These are phyloP conservation scores for Salix arbutifolia DNA, from an alignment of 345 rosid species.

Conservation along the genomic window DNA sequence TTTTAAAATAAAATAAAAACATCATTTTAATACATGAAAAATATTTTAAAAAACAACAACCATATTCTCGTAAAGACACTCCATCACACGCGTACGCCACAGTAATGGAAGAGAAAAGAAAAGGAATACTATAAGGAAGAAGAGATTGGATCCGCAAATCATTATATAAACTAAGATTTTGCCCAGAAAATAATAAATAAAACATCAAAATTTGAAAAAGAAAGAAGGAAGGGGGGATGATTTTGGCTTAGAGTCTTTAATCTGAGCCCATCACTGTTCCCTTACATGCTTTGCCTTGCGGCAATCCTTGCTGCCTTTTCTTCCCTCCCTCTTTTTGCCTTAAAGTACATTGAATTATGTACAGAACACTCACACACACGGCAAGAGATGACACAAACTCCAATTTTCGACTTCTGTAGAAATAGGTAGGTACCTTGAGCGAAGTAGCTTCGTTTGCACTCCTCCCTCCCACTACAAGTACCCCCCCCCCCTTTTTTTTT, in stretches of 20 bases:
- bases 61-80: too few relatives aligned
- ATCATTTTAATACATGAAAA: too few relatives aligned
- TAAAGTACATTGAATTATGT: constrained; percentile 17
- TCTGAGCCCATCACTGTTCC: neutral
- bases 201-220: neutral
- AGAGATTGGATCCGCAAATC: neutral
- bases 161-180: neutral
- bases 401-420: neutral
- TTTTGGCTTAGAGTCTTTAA: neutral
- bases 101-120: too few relatives aligned
- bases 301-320: neutral
- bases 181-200: neutral
- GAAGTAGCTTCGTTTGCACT: constrained; percentile 9
- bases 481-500: neutral
- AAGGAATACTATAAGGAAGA: too few relatives aligned
- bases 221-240: neutral
- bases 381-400: neutral
- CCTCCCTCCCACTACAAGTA: neutral
- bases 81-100: too few relatives aligned
- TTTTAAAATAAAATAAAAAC: too few relatives aligned
- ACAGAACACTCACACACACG: constrained; percentile 9
- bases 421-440: neutral
- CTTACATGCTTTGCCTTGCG: neutral
- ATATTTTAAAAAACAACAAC: too few relatives aligned
- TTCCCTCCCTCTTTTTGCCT: neutral